phyloP scores from a whole-genome alignment of 371 early-diverging fungal genomes.

The Lichtheimia ramosa region DNA sequence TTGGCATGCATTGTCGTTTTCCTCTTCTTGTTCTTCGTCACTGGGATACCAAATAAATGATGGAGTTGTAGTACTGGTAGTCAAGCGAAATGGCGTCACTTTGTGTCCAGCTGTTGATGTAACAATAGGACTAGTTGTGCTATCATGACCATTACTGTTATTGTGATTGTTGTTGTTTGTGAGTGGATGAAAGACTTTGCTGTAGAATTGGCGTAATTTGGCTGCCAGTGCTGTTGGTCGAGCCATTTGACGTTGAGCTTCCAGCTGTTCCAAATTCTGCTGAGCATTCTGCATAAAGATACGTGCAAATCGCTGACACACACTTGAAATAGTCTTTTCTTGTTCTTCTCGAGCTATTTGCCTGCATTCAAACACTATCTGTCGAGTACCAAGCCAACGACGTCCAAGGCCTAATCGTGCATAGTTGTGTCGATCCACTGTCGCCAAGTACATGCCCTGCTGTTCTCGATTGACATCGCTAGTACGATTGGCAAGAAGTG shows the following conservation, averaged over 20 bases:
- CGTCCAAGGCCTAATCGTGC: slow-evolving; percentile 21
- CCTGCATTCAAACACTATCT: slow-evolving; percentile 25
- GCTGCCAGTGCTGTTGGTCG: slow-evolving; percentile 10
- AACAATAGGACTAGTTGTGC: background rate
- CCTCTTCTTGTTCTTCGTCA: no score
- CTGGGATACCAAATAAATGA: slow-evolving; percentile 15
- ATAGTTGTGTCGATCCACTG: slow-evolving; percentile 27
- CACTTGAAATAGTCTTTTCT: slow-evolving; percentile 12
- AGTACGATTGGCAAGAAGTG: slow-evolving; percentile 13
- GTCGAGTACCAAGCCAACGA: slow-evolving; percentile 16
- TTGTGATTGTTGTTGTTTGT: background rate
- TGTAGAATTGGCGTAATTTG: slow-evolving; percentile 10
- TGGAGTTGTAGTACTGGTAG: slow-evolving; percentile 5
- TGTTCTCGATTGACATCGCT: background rate
- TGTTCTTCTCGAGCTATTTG: slow-evolving; percentile 17
- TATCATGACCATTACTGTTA: background rate
- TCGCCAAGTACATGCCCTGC: slow-evolving; percentile 19
- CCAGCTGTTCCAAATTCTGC: slow-evolving; percentile 23
- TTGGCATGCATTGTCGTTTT: background rate
- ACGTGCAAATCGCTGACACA: slow-evolving; percentile 23
- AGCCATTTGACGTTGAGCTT: slow-evolving; percentile 11
- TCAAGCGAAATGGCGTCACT: slow-evolving; percentile 8
- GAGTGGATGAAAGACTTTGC: slow-evolving; percentile 7
- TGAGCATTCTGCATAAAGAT: slow-evolving; percentile 28
- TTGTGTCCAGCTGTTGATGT: background rate